Evolutionary conservation across 441 rosid genomes (phyloP), one percentile per base, ranked within the genome.

Genomic region (Gossypium schwendimanii): DNA sequence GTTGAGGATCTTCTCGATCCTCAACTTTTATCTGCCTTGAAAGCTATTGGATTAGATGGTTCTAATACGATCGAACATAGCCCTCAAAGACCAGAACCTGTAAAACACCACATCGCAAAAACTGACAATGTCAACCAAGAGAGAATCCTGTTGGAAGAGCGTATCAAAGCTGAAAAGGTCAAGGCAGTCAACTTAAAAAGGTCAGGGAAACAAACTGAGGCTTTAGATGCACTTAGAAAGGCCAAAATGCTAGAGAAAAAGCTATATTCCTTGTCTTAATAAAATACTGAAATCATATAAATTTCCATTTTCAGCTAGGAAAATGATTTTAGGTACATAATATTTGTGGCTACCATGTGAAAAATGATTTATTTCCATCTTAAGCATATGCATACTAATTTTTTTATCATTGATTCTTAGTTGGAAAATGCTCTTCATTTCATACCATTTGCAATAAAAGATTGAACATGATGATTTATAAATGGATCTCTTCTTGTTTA

Each of bases 1-100:
- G 90, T 91, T 44, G 96, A 91, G 80, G 96, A 90, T 89, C 82
- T 94, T 79, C 98, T 94, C 23, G 97, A 91, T 88, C 97, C 97
- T 79, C 92, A 89, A 63, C 97, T 94, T 74, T 77, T 92, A 3
- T 87, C 94, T 79, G 94, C 97, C 28, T 77, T 94, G 69, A 84
- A 78, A 79, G 93, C 88, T 41, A 86, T 91, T 28, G 98, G 97
- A 50, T 73, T 94, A 57, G 89, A 80, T 57, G 89, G 81, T 76
- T 49, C 84, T 11, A 70, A 61, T 60, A 23, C 18, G 57, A 66
- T 73, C 0, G 60, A 82, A 0, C 81, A 23, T 74, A 66, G 72
- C 26, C 81, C 73, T 41, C 84, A 79, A 68, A 82, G 72, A 76
- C 75, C 80, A 20, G 80, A 75, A 57, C 73, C 87, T 72, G 58